Evolutionary conservation across 2,329 filamentous ascomycete genomes (phyloP).

Genomic region (Rhinocladiella mackenziei): DNA sequence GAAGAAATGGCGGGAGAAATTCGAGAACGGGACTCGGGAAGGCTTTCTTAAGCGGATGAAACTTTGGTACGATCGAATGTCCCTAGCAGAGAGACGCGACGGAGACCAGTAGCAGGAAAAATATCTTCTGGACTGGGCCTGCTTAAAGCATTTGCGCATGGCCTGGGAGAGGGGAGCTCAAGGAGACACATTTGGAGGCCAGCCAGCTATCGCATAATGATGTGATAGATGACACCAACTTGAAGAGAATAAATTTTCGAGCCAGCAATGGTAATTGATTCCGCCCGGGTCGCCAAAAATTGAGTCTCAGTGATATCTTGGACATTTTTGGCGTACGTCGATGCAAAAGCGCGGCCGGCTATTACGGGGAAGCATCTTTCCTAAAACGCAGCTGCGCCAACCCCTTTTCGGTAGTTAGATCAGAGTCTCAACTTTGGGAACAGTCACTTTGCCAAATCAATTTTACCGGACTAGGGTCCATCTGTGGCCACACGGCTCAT

Average conservation of each 20-base stretch:
- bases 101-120: slow-evolving; percentile 5
- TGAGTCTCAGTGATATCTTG: neutral
- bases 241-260: neutral
- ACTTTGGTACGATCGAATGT: neutral
- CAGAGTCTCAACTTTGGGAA: too few relatives aligned
- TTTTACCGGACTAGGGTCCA: too few relatives aligned
- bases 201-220: neutral
- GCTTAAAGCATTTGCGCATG: slow-evolving; percentile 26
- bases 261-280: neutral
- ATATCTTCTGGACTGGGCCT: slow-evolving; percentile 18
- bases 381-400: neutral
- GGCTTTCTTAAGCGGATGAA: neutral
- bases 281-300: neutral
- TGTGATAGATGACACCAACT: neutral
- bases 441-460: too few relatives aligned
- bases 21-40: neutral
- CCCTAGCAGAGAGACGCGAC: neutral
- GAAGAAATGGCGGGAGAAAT: neutral
- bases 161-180: slow-evolving; percentile 13
- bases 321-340: neutral
- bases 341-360: neutral
- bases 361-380: neutral
- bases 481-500: too few relatives aligned
- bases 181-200: slow-evolving; percentile 2
- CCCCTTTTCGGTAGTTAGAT: too few relatives aligned